Evolutionary conservation across 192 early-diverging fungal genomes (phyloP), one percentile per base, ranked within the genome.

Genomic region (Podila horticola): DNA sequence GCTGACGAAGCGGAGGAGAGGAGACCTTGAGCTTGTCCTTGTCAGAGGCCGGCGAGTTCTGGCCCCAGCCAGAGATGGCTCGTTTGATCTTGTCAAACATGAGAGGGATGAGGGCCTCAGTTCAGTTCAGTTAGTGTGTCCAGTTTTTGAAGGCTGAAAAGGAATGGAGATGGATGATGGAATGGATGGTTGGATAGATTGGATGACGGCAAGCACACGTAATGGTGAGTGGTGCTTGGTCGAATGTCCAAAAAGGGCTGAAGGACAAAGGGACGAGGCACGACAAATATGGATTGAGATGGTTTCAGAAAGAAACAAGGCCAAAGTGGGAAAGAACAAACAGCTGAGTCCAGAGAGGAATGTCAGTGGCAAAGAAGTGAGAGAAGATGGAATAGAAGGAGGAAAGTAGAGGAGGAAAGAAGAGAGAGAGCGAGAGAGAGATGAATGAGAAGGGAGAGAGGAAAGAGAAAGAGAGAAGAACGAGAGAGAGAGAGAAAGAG

Each of bases 21-120:
- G 52, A 24, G 8, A 11, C 0, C 51, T 76, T 76, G 57, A 60
- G 67, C 29, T 30, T 51, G 36, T 30, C 38, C 38, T 69, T 33
- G 19, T 62, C 60, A 19, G 29, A n/a, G 4, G 29, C 24, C 5
- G 57, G 65, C 7, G 65, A 64, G 62, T 81, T 61, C 58, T 73
- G 66, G 38, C 28, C 28, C 77, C 77, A 81, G 66, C 71, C 71
- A 36, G 76, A 72, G 65, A 81, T 81, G 63, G 77, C 77, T 52
- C 63, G 61, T 41, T 81, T 81, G 58, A 81, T 81, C 62, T 81
- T 81, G 71, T 73, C 62, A 29, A 81, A 81, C 77, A 81, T 81
- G 26, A n/a, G 50, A 52, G 4, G 34, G 58, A 45, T 31, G 24
- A 13, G 30, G 31, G 17, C 60, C 60, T 29, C 31, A 29, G 60